A percentile compares a stretch with the other conserved stretches of the same genome.
Conservation (phyloP, 495 filamentous ascomycete species). For the Ramalina intermedia region DNA sequence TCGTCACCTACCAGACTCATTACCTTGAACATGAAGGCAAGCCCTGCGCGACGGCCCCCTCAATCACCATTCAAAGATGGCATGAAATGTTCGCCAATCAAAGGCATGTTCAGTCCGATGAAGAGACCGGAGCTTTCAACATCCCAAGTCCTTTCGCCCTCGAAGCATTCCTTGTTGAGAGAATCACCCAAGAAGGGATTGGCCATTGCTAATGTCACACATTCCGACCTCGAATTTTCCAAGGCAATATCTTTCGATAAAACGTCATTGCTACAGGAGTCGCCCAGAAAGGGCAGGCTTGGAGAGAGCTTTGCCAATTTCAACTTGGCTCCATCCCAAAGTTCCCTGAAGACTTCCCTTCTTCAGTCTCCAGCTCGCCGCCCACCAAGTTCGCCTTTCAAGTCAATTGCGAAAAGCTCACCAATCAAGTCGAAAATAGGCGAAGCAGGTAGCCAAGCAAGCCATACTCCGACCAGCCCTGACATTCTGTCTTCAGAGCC, state of each 20-base stretch:
- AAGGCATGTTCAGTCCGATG: slow-evolving; percentile 7
- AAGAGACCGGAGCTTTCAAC: slow-evolving; percentile 7
- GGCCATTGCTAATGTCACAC: slow-evolving; percentile 20
- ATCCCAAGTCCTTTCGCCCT: slow-evolving; percentile 2
- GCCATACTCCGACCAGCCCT: too few species aligned
- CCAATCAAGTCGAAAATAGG: too few species aligned
- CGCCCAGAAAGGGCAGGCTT: slow-evolving; percentile 23
- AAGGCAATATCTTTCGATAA: slow-evolving; percentile 1
- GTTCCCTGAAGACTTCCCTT: slow-evolving; percentile 9
- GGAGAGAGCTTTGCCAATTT: neutral
- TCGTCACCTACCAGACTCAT: slow-evolving; percentile 11
- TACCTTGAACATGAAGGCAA: slow-evolving; percentile 24
- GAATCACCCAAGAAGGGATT: slow-evolving; percentile 29
- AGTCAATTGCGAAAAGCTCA: neutral
- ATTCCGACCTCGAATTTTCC: too few species aligned
- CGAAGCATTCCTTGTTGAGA: slow-evolving; percentile 24
- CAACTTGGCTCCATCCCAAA: neutral
- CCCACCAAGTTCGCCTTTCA: slow-evolving; percentile 2
- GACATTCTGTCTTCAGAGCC: too few species aligned
- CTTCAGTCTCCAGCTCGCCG: slow-evolving; percentile 15
- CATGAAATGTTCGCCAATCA: slow-evolving; percentile 21
- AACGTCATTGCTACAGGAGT: slow-evolving; percentile 29
- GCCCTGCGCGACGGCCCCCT: slow-evolving; percentile 35
- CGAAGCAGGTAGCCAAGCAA: too few species aligned
- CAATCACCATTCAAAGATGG: slow-evolving; percentile 36